Conservation (phyloP, 192 early-diverging fungal species). For the Diversispora epigaea region DNA sequence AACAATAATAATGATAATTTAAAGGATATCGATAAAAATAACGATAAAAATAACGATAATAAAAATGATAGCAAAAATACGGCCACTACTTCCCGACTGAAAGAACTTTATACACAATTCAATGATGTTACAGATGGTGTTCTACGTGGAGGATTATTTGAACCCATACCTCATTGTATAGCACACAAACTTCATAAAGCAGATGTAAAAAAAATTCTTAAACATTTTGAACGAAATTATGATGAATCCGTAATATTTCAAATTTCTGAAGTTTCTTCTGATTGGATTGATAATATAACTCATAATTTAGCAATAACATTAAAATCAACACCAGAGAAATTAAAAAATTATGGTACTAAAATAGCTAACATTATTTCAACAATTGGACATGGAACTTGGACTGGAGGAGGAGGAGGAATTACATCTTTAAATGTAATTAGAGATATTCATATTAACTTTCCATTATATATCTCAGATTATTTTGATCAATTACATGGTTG, state of each 20-base stretch:
- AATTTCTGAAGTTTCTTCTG: background rate
- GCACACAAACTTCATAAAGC: background rate
- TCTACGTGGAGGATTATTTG: background rate
- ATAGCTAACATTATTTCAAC: background rate
- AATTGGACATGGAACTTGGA: conserved; percentile 14
- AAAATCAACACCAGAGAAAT: background rate
- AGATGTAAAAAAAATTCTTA: background rate
- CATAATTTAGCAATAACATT: background rate
- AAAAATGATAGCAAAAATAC: too few relatives aligned
- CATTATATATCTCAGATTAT: conserved; percentile 3
- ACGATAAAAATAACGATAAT: too few relatives aligned
- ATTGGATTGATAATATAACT: background rate
- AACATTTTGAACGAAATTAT: background rate
- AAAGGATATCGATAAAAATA: too few relatives aligned
- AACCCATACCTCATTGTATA: background rate
- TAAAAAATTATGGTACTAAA: background rate
- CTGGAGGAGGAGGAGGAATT: background rate
- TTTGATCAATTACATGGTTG: conserved; percentile 10
- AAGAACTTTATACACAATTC: too few relatives aligned
- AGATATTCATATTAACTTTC: background rate
- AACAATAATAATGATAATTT: too few relatives aligned
- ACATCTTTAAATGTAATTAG: background rate
- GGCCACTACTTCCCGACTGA: too few relatives aligned
- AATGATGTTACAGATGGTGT: too few relatives aligned
- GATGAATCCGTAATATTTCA: background rate